A percentile compares a stretch with the other conserved stretches of the same genome.
phyloP scores from a whole-genome alignment of 2,329 filamentous ascomycete species.

The Exophiala dermatitidis region DNA sequence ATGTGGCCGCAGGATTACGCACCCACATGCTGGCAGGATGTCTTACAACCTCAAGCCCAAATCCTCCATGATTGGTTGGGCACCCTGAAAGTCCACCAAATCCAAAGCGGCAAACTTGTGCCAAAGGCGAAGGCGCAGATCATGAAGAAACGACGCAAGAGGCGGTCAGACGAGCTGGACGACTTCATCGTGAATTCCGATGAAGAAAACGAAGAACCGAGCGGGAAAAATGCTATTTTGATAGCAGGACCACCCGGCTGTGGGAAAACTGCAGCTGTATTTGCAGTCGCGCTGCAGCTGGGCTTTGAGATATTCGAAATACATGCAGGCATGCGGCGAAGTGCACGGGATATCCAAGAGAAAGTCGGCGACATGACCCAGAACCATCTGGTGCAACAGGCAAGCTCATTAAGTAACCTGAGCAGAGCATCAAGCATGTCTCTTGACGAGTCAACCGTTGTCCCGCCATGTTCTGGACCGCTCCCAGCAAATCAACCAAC shows the following conservation, averaged over 20 bases:
- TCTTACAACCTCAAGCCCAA: conserved; percentile 69
- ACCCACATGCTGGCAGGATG: conserved; percentile 59
- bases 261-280: conserved; percentile 88
- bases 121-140: conserved; percentile 26
- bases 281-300: conserved; percentile 85
- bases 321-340: conserved; percentile 73
- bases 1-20: conserved; percentile 83
- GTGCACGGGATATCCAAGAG: conserved; percentile 82
- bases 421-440: conserved; percentile 22
- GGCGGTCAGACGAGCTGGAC: conserved; percentile 60
- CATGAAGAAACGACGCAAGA: conserved; percentile 56
- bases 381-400: conserved; percentile 72
- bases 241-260: conserved; percentile 83
- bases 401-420: background rate
- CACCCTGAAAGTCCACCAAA: conserved; percentile 65
- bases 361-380: conserved; percentile 93
- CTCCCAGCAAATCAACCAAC: conserved; percentile 28
- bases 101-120: conserved; percentile 51
- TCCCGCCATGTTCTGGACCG: conserved; percentile 20
- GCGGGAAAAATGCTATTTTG: conserved; percentile 63
- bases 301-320: conserved; percentile 95
- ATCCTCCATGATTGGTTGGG: conserved; percentile 77
- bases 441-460: conserved; percentile 6
- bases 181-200: conserved; percentile 74
- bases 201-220: conserved; percentile 56